Conservation (phyloP, 495 filamentous ascomycete genomes). For the Cercophora samala region DNA sequence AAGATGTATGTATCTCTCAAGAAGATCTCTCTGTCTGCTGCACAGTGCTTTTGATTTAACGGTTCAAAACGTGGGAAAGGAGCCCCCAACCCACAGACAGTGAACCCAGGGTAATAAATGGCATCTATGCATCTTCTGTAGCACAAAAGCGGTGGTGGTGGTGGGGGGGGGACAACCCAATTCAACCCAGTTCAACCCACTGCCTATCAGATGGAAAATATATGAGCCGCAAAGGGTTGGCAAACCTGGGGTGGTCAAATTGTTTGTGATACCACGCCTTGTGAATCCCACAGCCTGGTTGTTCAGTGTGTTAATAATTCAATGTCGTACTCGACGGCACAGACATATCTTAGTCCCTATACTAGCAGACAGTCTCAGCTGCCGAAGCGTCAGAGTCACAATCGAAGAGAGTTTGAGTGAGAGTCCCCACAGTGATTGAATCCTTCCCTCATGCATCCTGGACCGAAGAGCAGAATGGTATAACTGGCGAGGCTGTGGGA, state of each 20-base stretch:
- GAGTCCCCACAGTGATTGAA: not conserved
- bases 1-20: not conserved
- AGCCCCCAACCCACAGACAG: not conserved
- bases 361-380: not conserved
- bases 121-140: not conserved
- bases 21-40: not conserved
- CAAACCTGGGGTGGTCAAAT: not conserved
- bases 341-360: not conserved
- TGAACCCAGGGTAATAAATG: not conserved
- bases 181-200: not conserved
- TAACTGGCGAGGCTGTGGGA: not conserved
- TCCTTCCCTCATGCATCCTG: not conserved
- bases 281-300: not conserved
- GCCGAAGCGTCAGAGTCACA: not conserved
- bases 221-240: not conserved
- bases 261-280: not conserved
- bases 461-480: not conserved
- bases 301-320: not conserved
- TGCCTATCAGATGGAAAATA: not conserved
- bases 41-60: not conserved
- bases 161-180: not conserved
- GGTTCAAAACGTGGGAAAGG: not conserved
- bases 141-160: not conserved
- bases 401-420: not conserved
- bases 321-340: not conserved